These are phyloP conservation scores for Angophora floribunda DNA, from an alignment of 345 rosid genomes.

Conservation along the genomic window DNA sequence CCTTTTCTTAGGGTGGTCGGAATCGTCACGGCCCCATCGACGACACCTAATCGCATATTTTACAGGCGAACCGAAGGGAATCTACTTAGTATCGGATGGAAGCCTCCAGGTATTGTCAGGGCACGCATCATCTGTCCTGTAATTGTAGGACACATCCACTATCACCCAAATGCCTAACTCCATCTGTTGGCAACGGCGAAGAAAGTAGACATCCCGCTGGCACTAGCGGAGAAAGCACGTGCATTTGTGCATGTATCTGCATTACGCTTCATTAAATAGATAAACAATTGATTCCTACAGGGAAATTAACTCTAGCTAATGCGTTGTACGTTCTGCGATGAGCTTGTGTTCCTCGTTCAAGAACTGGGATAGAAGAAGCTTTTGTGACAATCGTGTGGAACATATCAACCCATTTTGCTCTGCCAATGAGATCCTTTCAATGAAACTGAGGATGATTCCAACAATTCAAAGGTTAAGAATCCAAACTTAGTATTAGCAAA, in stretches of 20 bases:
- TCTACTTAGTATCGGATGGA: too few species aligned
- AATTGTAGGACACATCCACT: slow-evolving; percentile 44
- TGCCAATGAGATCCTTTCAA: slow-evolving; percentile 1
- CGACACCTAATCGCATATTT: too few species aligned
- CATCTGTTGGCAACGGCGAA: slow-evolving; percentile 49
- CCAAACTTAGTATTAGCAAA: neutral
- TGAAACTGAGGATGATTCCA: neutral
- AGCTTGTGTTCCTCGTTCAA: slow-evolving; percentile 17
- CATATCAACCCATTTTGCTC: slow-evolving; percentile 49
- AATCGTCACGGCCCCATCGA: too few species aligned
- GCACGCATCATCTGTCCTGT: slow-evolving; percentile 4
- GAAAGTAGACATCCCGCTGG: slow-evolving; percentile 52
- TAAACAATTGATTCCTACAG: neutral
- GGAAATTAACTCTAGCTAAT: neutral
- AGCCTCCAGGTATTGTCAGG: too few species aligned
- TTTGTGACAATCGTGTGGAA: slow-evolving; percentile 57
- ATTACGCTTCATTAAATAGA: neutral
- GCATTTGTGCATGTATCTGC: slow-evolving; percentile 55
- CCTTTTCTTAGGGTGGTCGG: too few species aligned
- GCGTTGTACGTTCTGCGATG: slow-evolving; percentile 16
- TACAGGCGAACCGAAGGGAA: too few species aligned
- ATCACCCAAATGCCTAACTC: slow-evolving; percentile 54
- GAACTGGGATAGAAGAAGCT: slow-evolving; percentile 28
- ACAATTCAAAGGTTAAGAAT: neutral
- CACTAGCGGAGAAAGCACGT: slow-evolving; percentile 67